Evolutionary conservation across 2,329 filamentous ascomycete genomes (phyloP), one percentile per base, ranked within the genome.

Genomic region (Coniosporium tulheliwenetii): DNA sequence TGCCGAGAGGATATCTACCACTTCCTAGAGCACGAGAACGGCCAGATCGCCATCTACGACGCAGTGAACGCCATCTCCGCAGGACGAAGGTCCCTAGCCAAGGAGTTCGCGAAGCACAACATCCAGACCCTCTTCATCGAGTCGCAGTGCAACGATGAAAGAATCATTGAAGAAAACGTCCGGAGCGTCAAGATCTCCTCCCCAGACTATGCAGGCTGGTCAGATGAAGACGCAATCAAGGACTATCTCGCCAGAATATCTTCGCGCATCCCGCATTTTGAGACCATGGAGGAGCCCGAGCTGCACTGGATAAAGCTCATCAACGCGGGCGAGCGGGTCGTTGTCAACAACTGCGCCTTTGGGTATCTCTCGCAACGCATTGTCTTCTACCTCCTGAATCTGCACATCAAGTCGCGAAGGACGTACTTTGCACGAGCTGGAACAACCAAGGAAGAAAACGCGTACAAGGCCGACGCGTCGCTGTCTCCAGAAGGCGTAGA

Each of bases 241-340:
- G 77, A 95, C 52, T 98, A 98, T 54, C 73, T 98, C 33, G 75
- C 79, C 46, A 79, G 91, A 39, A 96, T 98, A 55, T 79, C 85
- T 47, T 80, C 84, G 51, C 85, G 91, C 50, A 98, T 98, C 44
- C 91, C 91, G 14, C 80, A 89, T 44, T 98, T 94, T 51, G 87
- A 98, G 64, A 93, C 85, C 1, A 96, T 98, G 86, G 75, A 87
- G 52, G 91, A 98, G 59, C 71, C 73, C 29, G 87, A 96, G 49
- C 71, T 98, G 47, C 94, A 96, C 58, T 98, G 89, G 64, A 89
- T 98, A 65, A 95, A 94, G 67, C 95, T 98, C 89, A 93, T 96
- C 58, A 98, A 98, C 51, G 91, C 91, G 7, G 91, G 91, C 36
- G 78, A 89, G 55, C 79, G 85, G 49, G 81, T 98, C 55, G 81